Base-by-base conservation (phyloP, 495 filamentous ascomycete species). In the Lophiostoma macrostomum region DNA sequence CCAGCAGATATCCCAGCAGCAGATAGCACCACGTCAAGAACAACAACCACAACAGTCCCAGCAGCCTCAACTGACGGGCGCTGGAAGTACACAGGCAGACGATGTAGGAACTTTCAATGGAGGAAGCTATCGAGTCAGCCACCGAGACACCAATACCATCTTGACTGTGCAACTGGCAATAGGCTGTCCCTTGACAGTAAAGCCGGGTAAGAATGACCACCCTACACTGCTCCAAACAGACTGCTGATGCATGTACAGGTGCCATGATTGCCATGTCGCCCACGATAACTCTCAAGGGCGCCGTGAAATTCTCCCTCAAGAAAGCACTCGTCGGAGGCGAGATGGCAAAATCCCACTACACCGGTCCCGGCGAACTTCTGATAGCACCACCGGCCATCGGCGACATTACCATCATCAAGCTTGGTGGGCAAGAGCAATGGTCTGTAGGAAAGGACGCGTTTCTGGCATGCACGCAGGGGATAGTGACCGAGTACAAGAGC, bases 231-330 rank as follows among this genome's bases (percentile, higher is more conserved):
- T n/a, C n/a, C n/a, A n/a, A n/a, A n/a, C n/a, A n/a, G 13, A 5
- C 24, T 19, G 28, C 43, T 48, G 23, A 46, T 28, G 38, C 20
- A 5, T 25, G 24, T 35, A 10, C 34, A 88, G 87, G 88, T 32
- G 77, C 80, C 35, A 95, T 98, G 90, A 88, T 98, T 56, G 87
- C 88, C 43, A 98, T 97, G 94, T 89, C 88, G 8, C 84, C 88
- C 5, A 86, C 84, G 2, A 78, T 97, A 30, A 87, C 85, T 0
- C 76, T 97, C 35, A 86, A 86, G 69, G 93, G 93, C 53, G 72
- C 73, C 18, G 67, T 93, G 49, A 87, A 86, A 30, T 94, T 97
- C 68, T 80, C 78, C 34, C 76, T 87, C 69, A 95, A 91, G 73
- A 96, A 96, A 67, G 68, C 91, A 0, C 69, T 97, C 27, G 81